Evolutionary conservation across 139 green algal genomes (phyloP), one percentile per base, ranked within the genome.

Genomic region (Nannochloris sp.): DNA sequence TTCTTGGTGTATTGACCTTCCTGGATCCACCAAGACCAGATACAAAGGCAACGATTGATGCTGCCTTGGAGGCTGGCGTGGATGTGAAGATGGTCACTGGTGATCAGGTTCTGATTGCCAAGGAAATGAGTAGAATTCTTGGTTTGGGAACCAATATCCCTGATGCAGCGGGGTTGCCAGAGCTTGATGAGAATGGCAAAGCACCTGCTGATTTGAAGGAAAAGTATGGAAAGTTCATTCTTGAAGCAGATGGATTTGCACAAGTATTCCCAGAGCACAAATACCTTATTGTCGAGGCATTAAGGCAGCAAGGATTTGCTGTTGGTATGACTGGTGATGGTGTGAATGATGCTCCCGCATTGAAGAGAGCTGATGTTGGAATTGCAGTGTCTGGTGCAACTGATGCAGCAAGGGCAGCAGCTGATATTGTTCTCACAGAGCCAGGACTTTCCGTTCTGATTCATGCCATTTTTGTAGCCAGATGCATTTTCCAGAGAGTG

Each of bases 71-170:
- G 67, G 76, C 83, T 29, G 88, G 88, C 14, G 81, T 94, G 21
- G 80, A 87, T 48, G 87, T 95, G 14, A 95, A 95, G 79, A 94
- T 95, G 88, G 88, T 93, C 54, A 88, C 85, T 40, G 85, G 87
- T 24, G 87, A 95, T 70, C 84, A 95, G 67, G 57, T 74, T 31
- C 71, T 88, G 12, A 95, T 95, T 61, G 88, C 86, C 44, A 90
- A 86, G 69, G 88, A 95, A 76, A 95, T 85, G 31, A 75, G 75
- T 10, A 78, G 87, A 40, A 67, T 75, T 37, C 76, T 94, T 4
- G 85, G 86, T 34, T 74, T 94, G 78, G 83, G 87, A 69, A 83
- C 67, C 57, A 88, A 93, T 78, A 88, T 95, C 71, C 55, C 75
- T 15, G 72, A 85, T 40, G 73, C 81, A 15, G 16, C 72, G 1